phyloP scores from a whole-genome alignment of 306 rosid species.

The Quercus gilva region DNA sequence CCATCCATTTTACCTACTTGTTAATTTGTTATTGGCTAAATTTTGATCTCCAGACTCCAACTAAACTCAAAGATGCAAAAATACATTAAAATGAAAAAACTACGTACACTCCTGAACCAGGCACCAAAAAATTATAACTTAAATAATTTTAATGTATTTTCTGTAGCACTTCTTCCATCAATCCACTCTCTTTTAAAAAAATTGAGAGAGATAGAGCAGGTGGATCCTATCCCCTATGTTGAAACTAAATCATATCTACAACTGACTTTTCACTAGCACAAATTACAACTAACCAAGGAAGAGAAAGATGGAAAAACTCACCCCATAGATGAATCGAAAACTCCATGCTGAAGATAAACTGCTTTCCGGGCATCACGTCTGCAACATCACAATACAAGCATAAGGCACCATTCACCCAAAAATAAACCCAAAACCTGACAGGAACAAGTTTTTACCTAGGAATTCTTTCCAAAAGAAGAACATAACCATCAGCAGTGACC shows the following conservation, averaged over 20 bases:
- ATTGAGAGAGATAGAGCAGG: too few species aligned
- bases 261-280: neutral
- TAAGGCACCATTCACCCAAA: conserved; percentile 17
- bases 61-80: neutral
- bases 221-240: too few species aligned
- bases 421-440: neutral
- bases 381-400: conserved; percentile 33
- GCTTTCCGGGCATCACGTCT: conserved; percentile 89
- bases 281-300: conserved; percentile 14
- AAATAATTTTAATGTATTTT: neutral
- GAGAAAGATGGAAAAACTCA: conserved; percentile 40
- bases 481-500: conserved; percentile 84
- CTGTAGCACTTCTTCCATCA: neutral
- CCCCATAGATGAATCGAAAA: conserved; percentile 97
- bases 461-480: conserved; percentile 89
- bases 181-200: neutral
- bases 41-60: neutral
- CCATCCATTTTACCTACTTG: neutral
- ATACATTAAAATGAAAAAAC: neutral
- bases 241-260: too few species aligned
- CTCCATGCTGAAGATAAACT: conserved; percentile 90
- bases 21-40: neutral
- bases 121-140: neutral
- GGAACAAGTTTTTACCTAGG: conserved; percentile 57
- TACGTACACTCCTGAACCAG: neutral